Conservation (phyloP, 768 basidiomycete genomes). For the Megacollybia marginata region DNA sequence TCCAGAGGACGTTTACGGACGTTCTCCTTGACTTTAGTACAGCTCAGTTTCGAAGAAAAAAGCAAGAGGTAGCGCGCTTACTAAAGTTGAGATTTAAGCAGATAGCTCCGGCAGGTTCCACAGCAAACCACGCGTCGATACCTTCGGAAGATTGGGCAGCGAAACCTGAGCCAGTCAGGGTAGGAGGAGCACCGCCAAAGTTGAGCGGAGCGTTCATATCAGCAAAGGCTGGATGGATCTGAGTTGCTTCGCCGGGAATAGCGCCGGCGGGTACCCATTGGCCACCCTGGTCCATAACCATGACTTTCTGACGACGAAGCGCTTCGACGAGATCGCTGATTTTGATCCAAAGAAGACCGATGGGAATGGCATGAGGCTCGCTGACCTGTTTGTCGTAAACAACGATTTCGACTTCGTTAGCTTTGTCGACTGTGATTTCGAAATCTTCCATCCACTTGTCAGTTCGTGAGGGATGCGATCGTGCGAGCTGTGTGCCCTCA, state of each 20-base stretch:
- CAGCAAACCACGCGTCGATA: conserved; percentile 94
- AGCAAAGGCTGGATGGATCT: conserved; percentile 24
- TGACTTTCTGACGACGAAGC: conserved; percentile 84
- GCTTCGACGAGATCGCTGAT: conserved; percentile 94
- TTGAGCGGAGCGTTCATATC: conserved; percentile 45
- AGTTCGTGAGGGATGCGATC: conserved; percentile 86
- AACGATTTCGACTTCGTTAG: conserved; percentile 96
- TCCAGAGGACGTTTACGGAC: conserved; percentile 94
- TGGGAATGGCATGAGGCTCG: conserved; percentile 76
- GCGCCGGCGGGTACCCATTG: conserved; percentile 96
- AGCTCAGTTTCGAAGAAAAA: conserved; percentile 5
- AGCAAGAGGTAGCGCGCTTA: conserved; percentile 30
- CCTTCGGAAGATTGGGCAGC: conserved; percentile 48
- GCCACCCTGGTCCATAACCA: conserved; percentile 76
- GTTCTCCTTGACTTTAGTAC: conserved; percentile 84
- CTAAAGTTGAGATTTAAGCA: conserved; percentile 86
- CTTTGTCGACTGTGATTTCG: conserved; percentile 94
- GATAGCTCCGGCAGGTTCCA: conserved; percentile 95
- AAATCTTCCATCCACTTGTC: conserved; percentile 99
- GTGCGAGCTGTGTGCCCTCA: conserved; percentile 89
- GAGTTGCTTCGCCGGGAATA: conserved; percentile 54
- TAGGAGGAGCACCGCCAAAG: conserved; percentile 36
- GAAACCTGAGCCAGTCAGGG: conserved; percentile 26
- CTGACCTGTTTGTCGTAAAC: conserved; percentile 88
- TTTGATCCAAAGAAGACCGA: conserved; percentile 92